Evolutionary conservation across 164 flowering plant species (phyloP).

Genomic region (Vitis labrusca): DNA sequence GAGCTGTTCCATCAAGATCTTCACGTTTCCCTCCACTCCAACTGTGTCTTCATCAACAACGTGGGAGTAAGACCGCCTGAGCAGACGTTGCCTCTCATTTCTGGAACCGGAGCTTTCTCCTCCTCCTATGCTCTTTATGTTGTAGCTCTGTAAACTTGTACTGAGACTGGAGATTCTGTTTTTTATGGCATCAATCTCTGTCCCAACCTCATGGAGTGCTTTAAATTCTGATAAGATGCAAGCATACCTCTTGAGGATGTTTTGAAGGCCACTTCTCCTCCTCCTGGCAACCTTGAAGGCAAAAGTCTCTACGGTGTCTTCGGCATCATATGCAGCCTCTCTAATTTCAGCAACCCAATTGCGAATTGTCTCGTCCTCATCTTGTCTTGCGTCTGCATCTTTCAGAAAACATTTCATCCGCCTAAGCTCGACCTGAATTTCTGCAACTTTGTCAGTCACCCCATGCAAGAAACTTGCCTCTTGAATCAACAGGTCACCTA

Average conservation of each 20-base stretch:
- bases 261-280: background rate
- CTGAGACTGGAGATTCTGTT: too few species aligned
- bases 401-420: slow-evolving; percentile 20
- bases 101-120: too few species aligned
- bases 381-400: slow-evolving; percentile 29
- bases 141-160: too few species aligned
- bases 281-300: slow-evolving; percentile 7
- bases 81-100: too few species aligned
- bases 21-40: slow-evolving; percentile 8
- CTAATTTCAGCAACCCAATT: slow-evolving; percentile 33
- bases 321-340: slow-evolving; percentile 31
- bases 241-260: slow-evolving; percentile 2
- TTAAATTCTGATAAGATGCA: background rate
- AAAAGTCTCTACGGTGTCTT: slow-evolving; percentile 28
- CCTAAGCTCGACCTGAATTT: slow-evolving; percentile 12
- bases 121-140: too few species aligned
- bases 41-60: too few species aligned
- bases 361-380: slow-evolving; percentile 9
- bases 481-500: slow-evolving; percentile 6
- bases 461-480: slow-evolving; percentile 9
- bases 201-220: slow-evolving; percentile 8
- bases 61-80: too few species aligned
- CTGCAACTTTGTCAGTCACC: background rate
- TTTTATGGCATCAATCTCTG: slow-evolving; percentile 15
- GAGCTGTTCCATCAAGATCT: background rate